Conservation (phyloP, 495 filamentous ascomycete genomes). For the Durotheca rogersii region DNA sequence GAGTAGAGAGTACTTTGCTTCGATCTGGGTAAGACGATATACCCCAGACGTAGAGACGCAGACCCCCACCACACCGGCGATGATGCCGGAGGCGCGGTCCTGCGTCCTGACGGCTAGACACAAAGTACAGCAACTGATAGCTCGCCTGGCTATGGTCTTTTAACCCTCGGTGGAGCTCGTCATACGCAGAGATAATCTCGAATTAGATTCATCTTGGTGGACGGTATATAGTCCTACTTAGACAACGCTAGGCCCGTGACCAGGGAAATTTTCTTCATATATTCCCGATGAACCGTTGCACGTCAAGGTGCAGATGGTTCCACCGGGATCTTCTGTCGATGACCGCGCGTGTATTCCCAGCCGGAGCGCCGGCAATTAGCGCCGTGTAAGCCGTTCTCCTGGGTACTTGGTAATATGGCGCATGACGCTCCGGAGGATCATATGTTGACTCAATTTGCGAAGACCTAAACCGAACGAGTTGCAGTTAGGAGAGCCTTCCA, state of each 20-base stretch:
- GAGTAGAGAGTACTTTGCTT: constrained; percentile 4
- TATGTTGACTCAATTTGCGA: constrained; percentile 7
- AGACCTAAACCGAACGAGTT: constrained; percentile 4
- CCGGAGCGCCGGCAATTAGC: constrained; percentile 21
- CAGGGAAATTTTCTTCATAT: constrained; percentile 10
- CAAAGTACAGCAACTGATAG: constrained; percentile 21
- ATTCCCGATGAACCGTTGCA: constrained; percentile 11
- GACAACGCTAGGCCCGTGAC: constrained; percentile 23
- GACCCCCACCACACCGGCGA: constrained; percentile 23
- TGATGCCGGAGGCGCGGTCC: constrained; percentile 34
- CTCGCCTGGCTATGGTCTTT: constrained; percentile 5
- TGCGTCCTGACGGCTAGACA: constrained; percentile 29
- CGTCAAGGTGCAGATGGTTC: constrained; percentile 5
- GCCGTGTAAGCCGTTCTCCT: constrained; percentile 16
- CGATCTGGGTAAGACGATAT: constrained; percentile 21
- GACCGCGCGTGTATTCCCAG: constrained; percentile 4
- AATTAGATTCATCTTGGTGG: constrained; percentile 13
- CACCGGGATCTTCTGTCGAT: constrained; percentile 4
- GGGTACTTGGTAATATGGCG: constrained; percentile 26
- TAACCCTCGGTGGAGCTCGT: constrained; percentile 5
- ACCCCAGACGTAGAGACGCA: constrained; percentile 12
- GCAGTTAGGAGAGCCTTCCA: constrained; percentile 1
- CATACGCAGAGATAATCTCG: constrained; percentile 19
- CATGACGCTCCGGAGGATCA: constrained; percentile 25
- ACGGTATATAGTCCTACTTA: constrained; percentile 29